A percentile compares a stretch with the other conserved stretches of the same genome.
phyloP scores from a whole-genome alignment of 305 asterid genomes.

The Fraxinus angustifolia region DNA sequence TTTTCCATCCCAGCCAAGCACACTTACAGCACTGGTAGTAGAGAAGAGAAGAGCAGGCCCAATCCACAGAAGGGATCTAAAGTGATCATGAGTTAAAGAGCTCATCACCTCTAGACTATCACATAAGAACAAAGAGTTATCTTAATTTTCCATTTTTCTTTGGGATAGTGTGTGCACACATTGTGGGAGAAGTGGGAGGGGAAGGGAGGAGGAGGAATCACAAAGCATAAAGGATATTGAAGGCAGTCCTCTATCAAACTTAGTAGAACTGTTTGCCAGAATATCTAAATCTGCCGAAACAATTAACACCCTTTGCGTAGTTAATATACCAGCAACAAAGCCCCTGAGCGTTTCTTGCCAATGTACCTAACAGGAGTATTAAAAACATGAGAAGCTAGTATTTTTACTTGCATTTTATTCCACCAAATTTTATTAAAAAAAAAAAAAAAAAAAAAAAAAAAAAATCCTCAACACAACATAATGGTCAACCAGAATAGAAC shows the following conservation, averaged over 20 bases:
- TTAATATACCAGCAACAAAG: slow-evolving; percentile 88
- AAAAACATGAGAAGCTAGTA: slow-evolving; percentile 27
- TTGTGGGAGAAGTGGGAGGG: background rate
- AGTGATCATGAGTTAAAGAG: slow-evolving; percentile 73
- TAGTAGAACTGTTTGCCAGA: slow-evolving; percentile 74
- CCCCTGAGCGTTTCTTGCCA: slow-evolving; percentile 99
- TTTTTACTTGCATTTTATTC: slow-evolving; percentile 1
- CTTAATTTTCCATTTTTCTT: background rate
- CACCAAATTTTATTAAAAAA: background rate
- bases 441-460: background rate
- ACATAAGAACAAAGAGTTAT: slow-evolving; percentile 11
- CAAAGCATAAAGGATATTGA: slow-evolving; percentile 75
- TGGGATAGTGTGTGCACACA: background rate
- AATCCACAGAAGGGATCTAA: slow-evolving; percentile 96
- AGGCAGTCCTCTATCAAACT: slow-evolving; percentile 95
- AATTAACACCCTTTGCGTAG: slow-evolving; percentile 85
- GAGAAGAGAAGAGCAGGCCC: slow-evolving; percentile 99
- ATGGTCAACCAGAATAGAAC: slow-evolving; percentile 5
- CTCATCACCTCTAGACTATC: slow-evolving; percentile 24
- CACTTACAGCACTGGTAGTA: slow-evolving; percentile 76
- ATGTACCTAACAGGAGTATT: slow-evolving; percentile 58
- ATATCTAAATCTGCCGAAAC: slow-evolving; percentile 87
- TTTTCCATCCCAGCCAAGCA: slow-evolving; percentile 99
- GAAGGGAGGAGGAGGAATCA: background rate
- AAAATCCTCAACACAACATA: background rate